Percentiles rank a stretch among this genome's conserved stretches.
Conservation (phyloP, 345 rosid species). For the Camelina laxa region DNA sequence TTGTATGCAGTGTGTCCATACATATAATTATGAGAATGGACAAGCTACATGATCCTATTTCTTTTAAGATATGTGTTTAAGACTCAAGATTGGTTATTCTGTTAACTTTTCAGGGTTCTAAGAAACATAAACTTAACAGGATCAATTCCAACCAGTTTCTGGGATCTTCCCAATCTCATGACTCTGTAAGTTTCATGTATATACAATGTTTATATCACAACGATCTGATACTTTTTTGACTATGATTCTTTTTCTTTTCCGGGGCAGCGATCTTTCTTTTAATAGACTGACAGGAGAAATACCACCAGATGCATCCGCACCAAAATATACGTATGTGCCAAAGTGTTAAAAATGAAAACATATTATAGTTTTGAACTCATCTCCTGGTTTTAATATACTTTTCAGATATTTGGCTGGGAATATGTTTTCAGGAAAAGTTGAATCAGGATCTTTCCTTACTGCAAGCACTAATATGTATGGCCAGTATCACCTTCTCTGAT, state of each 20-base stretch:
- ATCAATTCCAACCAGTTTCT: conserved; percentile 40
- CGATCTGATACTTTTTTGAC: conserved; percentile 1
- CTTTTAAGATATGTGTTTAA: background rate
- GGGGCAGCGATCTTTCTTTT: conserved; percentile 44
- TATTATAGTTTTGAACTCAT: background rate
- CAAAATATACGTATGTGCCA: conserved; percentile 36
- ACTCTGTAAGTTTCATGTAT: conserved; percentile 40
- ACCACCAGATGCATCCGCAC: conserved; percentile 33
- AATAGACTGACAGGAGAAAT: conserved; percentile 43
- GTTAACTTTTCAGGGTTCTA: conserved; percentile 34
- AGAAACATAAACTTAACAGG: conserved; percentile 43
- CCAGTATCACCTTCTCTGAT: background rate
- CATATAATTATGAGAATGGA: background rate
- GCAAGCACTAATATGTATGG: conserved; percentile 45
- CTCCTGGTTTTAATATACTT: background rate
- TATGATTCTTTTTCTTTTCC: background rate
- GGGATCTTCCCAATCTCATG: conserved; percentile 40
- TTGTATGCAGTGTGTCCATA: conserved; percentile 30
- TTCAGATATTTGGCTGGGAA: conserved; percentile 46
- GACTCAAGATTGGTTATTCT: conserved; percentile 22
- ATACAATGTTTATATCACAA: background rate
- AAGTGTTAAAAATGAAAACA: background rate
- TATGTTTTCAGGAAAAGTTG: conserved; percentile 42
- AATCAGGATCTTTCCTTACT: conserved; percentile 45
- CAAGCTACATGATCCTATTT: background rate